These are phyloP conservation scores for Suillus sp. DNA, from an alignment of 768 basidiomycete genomes.

Conservation along the genomic window DNA sequence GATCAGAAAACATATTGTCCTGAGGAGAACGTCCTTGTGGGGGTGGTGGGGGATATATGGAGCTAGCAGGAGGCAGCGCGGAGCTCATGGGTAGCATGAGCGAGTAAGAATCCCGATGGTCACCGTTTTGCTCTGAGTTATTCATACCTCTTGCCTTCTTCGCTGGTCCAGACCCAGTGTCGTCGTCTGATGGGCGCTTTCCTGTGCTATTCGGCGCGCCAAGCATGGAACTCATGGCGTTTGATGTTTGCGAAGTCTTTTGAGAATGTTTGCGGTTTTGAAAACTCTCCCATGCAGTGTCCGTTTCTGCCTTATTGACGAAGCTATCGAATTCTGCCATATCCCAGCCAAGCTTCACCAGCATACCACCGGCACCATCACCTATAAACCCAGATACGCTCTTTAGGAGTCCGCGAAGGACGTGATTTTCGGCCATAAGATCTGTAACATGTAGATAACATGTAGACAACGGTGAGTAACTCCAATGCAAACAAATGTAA, in stretches of 20 bases:
- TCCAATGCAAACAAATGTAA: background rate
- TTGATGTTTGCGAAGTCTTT: slow-evolving; percentile 33
- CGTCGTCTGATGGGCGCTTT: slow-evolving; percentile 37
- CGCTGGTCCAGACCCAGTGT: slow-evolving; percentile 29
- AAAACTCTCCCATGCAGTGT: slow-evolving; percentile 91
- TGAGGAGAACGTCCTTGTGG: slow-evolving; percentile 42
- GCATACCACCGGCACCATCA: slow-evolving; percentile 78
- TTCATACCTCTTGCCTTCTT: slow-evolving; percentile 54
- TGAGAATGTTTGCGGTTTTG: slow-evolving; percentile 59
- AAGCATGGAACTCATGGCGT: slow-evolving; percentile 33
- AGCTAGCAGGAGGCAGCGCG: slow-evolving; percentile 37
- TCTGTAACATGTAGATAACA: no score
- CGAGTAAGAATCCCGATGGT: slow-evolving; percentile 47
- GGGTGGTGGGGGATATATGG: slow-evolving; percentile 47
- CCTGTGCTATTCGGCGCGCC: slow-evolving; percentile 24
- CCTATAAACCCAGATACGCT: slow-evolving; percentile 81
- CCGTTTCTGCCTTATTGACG: slow-evolving; percentile 86
- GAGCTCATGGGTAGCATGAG: slow-evolving; percentile 58
- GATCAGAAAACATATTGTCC: slow-evolving; percentile 61
- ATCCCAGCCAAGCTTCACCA: slow-evolving; percentile 81
- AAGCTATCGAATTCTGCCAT: slow-evolving; percentile 76
- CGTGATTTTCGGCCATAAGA: slow-evolving; percentile 88
- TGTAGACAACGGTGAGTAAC: slow-evolving; percentile 13
- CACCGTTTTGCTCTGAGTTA: slow-evolving; percentile 46
- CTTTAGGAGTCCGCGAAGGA: slow-evolving; percentile 76